Percentiles rank a stretch among this genome's conserved stretches.
phyloP scores from a whole-genome alignment of 345 rosid species.

The Stellera chamaejasme region DNA sequence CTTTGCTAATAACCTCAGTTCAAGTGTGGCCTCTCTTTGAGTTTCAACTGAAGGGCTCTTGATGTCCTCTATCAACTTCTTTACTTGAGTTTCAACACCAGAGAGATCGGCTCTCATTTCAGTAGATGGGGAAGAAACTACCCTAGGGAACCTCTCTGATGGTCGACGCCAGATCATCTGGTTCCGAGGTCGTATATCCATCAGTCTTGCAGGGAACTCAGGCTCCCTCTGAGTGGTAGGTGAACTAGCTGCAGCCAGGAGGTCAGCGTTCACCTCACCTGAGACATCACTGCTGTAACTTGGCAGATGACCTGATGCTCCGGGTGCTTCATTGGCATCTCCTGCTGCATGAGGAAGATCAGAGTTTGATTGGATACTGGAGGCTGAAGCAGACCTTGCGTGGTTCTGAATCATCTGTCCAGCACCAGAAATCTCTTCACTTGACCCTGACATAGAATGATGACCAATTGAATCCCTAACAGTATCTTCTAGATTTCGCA shows the following conservation, averaged over 20 bases:
- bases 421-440: constrained; percentile 36
- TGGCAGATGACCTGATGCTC: constrained; percentile 42
- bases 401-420: constrained; percentile 41
- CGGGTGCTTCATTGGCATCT: constrained; percentile 53
- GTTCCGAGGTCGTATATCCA: constrained; percentile 51
- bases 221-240: constrained; percentile 40
- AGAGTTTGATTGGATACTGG: constrained; percentile 36
- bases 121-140: constrained; percentile 49
- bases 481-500: constrained; percentile 40
- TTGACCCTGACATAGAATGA: constrained; percentile 41
- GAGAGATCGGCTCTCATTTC: constrained; percentile 76
- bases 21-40: constrained; percentile 52
- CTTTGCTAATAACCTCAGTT: constrained; percentile 68
- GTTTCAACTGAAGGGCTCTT: constrained; percentile 41
- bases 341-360: constrained; percentile 39
- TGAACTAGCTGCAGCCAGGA: constrained; percentile 30
- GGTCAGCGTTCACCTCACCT: constrained; percentile 59
- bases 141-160: constrained; percentile 63
- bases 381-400: constrained; percentile 52
- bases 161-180: constrained; percentile 72
- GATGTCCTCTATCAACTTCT: constrained; percentile 61
- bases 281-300: constrained; percentile 72
- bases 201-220: constrained; percentile 44
- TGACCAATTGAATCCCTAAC: constrained; percentile 34
- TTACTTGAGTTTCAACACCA: constrained; percentile 59